Percentiles rank a stretch among this genome's conserved stretches.
These are phyloP conservation scores for Epichloe bromicola DNA, from an alignment of 2,329 filamentous ascomycete species.

Conservation along the genomic window DNA sequence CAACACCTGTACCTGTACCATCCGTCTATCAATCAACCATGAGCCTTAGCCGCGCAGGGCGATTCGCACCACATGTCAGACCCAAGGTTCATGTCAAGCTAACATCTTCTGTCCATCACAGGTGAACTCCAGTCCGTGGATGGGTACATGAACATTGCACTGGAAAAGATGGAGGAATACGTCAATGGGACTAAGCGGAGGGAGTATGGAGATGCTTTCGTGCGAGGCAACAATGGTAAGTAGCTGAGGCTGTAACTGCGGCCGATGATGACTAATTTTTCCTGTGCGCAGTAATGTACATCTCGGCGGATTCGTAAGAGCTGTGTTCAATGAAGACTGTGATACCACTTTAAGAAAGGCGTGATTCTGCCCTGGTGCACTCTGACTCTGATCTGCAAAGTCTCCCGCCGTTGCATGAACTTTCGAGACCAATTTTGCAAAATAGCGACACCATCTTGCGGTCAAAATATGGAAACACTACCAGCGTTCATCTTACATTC, in stretches of 20 bases:
- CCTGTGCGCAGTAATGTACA: constrained; percentile 48
- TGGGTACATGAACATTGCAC: constrained; percentile 98
- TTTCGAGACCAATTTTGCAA: no score
- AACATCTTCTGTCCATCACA: constrained; percentile 22
- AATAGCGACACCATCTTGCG: no score
- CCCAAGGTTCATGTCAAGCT: not conserved
- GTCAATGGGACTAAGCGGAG: constrained; percentile 73
- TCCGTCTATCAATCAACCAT: no score
- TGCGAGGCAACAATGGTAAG: constrained; percentile 88
- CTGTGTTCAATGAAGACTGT: constrained; percentile 9
- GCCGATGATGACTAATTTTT: not conserved
- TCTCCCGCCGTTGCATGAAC: no score
- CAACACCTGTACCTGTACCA: not conserved
- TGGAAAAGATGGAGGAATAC: constrained; percentile 89
- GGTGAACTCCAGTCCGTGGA: constrained; percentile 94
- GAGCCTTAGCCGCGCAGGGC: no score
- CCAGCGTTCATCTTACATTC: no score
- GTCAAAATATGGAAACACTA: no score
- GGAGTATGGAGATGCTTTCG: constrained; percentile 87
- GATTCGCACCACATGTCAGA: not conserved
- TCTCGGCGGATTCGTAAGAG: constrained; percentile 44
- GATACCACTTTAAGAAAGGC: constrained; percentile 5
- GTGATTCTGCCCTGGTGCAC: not conserved
- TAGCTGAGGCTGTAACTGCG: not conserved
- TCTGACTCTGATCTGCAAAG: constrained; percentile 46